Evolutionary conservation across 805 yeast genomes (phyloP).

Genomic region (Maudiozyma turicensis): DNA sequence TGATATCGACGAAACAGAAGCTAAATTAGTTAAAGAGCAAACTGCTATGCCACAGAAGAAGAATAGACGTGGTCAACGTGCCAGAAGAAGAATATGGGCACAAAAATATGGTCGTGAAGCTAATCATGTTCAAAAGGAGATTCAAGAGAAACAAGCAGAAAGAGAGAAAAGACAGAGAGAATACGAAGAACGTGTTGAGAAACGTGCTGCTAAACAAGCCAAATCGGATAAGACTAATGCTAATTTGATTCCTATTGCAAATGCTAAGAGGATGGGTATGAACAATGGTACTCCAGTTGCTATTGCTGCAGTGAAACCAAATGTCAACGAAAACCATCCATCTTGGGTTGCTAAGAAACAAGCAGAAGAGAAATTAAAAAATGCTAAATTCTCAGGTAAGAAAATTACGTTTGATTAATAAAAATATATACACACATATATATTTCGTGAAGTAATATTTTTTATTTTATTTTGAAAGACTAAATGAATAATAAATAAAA

Average conservation of each 20-base stretch:
- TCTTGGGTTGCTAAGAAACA: constrained; percentile 91
- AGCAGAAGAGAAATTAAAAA: constrained; percentile 56
- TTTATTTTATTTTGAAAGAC: background rate
- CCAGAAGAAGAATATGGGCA: constrained; percentile 95
- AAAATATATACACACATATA: too few species aligned
- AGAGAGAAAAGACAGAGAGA: constrained; percentile 52
- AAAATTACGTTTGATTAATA: constrained; percentile 61
- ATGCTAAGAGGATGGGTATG: constrained; percentile 4
- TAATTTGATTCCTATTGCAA: constrained; percentile 8
- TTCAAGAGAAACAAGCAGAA: constrained; percentile 43
- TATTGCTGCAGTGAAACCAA: constrained; percentile 6
- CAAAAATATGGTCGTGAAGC: constrained; percentile 76
- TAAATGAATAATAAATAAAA: background rate
- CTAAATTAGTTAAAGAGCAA: constrained; percentile 36
- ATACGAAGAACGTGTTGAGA: constrained; percentile 62
- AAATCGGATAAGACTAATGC: constrained; percentile 19
- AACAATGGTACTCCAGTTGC: background rate
- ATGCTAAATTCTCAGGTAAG: constrained; percentile 71
- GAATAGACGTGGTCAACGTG: constrained; percentile 94
- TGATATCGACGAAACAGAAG: constrained; percentile 39
- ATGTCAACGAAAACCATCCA: constrained; percentile 53
- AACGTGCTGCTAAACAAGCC: constrained; percentile 48
- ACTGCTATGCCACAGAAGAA: constrained; percentile 43
- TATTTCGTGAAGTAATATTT: background rate
- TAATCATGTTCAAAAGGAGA: constrained; percentile 66